Evolutionary conservation across 1,139 yeast species (phyloP), one percentile per base, ranked within the genome.

Genomic region (Pichia sp.): DNA sequence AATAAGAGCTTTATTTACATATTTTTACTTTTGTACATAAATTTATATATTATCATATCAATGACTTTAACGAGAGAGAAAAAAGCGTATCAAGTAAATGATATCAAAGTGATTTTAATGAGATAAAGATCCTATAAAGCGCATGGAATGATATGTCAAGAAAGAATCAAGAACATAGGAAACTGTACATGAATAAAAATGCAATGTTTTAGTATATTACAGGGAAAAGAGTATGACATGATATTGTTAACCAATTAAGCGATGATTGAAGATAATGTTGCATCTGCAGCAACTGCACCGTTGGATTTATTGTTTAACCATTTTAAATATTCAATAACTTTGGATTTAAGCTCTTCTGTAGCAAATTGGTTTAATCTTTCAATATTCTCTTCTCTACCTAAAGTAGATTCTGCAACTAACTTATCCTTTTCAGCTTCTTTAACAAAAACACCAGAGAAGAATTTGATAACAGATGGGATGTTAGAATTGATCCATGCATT

Each of bases 361-460:
- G 79, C 82, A 64, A 86, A 85, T 63, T 85, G 95, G 65, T 79
- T 83, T 63, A 78, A 67, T 61, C 82, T 72, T 52, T 81, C 91
- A 58, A 80, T 69, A 63, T 79, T 77, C 62, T 81, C 88, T 63
- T 82, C 91, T 71, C 91, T 79, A 48, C 93, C 94, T 55, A 83
- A 68, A 32, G 94, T 82, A 45, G 84, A 73, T 57, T 81, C 86
- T 54, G 69, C 72, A 47, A 78, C 78, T 58, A 83, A 68, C 61
- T 78, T 80, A 46, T 75, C 69, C 62, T 80, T 74, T 60, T 82
- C 91, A 48, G 73, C 69, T 55, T 84, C 94, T 59, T 81, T 81
- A 43, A 72, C 64, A 62, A 88, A 85, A 28, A 84, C 84, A 50
- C 71, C 69, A 39, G 81, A 79, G 53, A 88, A 79, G 35, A 84